Evolutionary conservation across 441 rosid genomes (phyloP), one percentile per base, ranked within the genome.

Genomic region (Gossypium davidsonii): DNA sequence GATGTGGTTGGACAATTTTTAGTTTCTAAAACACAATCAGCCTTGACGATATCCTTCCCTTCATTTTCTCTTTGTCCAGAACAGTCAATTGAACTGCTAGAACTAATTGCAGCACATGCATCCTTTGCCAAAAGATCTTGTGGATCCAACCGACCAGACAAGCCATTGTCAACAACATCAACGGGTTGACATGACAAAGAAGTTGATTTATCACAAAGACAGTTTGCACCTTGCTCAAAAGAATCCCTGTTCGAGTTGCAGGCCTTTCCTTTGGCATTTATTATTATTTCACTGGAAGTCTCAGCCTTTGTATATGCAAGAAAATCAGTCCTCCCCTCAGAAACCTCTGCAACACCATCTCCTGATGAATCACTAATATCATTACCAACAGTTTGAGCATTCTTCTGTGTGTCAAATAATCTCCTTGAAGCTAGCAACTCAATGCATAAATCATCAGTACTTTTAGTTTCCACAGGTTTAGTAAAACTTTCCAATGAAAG

Each of bases 1-100:
- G 81, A 60, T n/a, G 73, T 74, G 53, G 73, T 77, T 57, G 76
- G 77, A 74, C 78, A 78, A 78, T 77, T 76, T 73, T 70, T 61
- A 73, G 74, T 77, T 75, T 81, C 85, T 20, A 85, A 80, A 66
- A 81, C 82, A 83, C 83, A 73, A 80, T 80, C 82, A 74, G 79
- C 77, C 73, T 70, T 79, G 23, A 73, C 78, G 44, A 71, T 57
- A 74, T 78, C 76, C 78, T 84, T 82, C 71, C 73, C 85, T 79
- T 85, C 87, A 79, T 64, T 67, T 79, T 72, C 75, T 17, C 67
- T 76, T 63, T 31, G 72, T 66, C 74, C 74, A 70, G 62, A 68
- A 74, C 85, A 73, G 57, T 84, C 83, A 73, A 70, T 80, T 66
- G 80, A 74, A 61, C 67, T 70, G 74, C 71, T 75, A 78, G 83